Evolutionary conservation across 169 alveolate species (phyloP), one percentile per base, ranked within the genome.

Genomic region (Fabrea salina): DNA sequence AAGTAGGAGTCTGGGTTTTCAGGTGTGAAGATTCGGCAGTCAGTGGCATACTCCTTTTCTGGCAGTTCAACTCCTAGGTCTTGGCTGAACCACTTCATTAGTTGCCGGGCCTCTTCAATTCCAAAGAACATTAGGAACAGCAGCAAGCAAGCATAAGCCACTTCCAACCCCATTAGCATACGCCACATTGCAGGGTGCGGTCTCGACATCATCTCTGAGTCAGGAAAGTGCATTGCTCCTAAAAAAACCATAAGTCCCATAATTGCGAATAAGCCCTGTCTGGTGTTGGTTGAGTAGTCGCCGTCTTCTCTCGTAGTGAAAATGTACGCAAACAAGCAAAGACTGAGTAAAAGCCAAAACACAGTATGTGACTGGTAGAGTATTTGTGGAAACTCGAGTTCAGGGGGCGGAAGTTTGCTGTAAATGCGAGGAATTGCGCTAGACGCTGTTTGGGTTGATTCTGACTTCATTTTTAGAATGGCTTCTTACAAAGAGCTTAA

Each of bases 141-240:
- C 25, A 79, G 50, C 27, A 44, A 43, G 5, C 57, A 56, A 32
- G 75, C 27, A 57, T 77, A 84, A 33, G 77, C 64, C 35, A 89
- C 37, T 7, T 87, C 83, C 64, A 83, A 59, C 19, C 84, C 81
- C 50, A 77, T 57, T 27, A 86, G 56, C 77, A 82, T 58, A 43
- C 96, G 79, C 96, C 96, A 91, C 39, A 88, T 67, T 43, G 83
- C 80, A 19, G 96, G 94, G 49, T 91, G 96, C 5, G 96, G 96
- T 51, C 96, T 59, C 27, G 22, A 49, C 11, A 70, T 32, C 19
- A 27, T 47, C 25, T 30, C 66, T 25, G 59, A 41, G 33, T 70
- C 49, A 30, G 59, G 66, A 7, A 70, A 44, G 6, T 49, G 64
- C 7, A 49, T 64, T 3, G 66, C 64, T 27, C 54, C 16, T 25